Evolutionary conservation across 2,329 filamentous ascomycete species (phyloP).

Genomic region (Rhynchosporium secalis): DNA sequence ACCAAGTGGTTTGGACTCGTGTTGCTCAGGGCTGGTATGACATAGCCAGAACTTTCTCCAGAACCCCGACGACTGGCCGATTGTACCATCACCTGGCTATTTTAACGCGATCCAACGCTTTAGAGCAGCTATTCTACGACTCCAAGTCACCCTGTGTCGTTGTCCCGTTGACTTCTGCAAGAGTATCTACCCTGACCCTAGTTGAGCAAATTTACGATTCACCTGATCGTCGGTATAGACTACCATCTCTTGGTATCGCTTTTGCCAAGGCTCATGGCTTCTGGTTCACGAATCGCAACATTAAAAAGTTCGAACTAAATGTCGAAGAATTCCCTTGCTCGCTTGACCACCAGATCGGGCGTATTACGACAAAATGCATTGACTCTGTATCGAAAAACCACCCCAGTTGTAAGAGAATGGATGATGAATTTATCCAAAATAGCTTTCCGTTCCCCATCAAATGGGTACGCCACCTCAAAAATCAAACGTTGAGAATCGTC

Average conservation of each 20-base stretch:
- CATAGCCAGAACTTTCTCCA: constrained; percentile 62
- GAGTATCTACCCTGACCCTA: constrained; percentile 68
- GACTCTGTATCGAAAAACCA: neutral
- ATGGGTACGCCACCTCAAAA: neutral
- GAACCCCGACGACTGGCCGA: constrained; percentile 73
- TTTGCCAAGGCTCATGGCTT: constrained; percentile 66
- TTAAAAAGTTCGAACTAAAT: constrained; percentile 48
- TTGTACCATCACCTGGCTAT: constrained; percentile 90
- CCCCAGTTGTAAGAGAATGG: too few relatives aligned
- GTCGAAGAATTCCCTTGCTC: constrained; percentile 52
- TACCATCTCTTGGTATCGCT: constrained; percentile 52
- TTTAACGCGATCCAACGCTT: constrained; percentile 65
- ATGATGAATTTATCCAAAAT: too few relatives aligned
- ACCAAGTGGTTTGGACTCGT: constrained; percentile 75
- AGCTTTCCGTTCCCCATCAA: too few relatives aligned
- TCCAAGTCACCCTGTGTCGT: constrained; percentile 66
- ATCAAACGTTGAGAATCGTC: constrained; percentile 28
- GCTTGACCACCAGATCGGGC: constrained; percentile 59
- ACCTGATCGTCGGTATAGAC: constrained; percentile 41
- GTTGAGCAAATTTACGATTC: constrained; percentile 56
- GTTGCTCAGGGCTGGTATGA: constrained; percentile 72
- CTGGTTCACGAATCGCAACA: constrained; percentile 55
- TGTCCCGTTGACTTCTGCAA: constrained; percentile 58
- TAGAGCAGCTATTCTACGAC: constrained; percentile 74
- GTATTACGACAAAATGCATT: constrained; percentile 46